Conservation (phyloP, 139 green algal species). For the Chlorella sp. region DNA sequence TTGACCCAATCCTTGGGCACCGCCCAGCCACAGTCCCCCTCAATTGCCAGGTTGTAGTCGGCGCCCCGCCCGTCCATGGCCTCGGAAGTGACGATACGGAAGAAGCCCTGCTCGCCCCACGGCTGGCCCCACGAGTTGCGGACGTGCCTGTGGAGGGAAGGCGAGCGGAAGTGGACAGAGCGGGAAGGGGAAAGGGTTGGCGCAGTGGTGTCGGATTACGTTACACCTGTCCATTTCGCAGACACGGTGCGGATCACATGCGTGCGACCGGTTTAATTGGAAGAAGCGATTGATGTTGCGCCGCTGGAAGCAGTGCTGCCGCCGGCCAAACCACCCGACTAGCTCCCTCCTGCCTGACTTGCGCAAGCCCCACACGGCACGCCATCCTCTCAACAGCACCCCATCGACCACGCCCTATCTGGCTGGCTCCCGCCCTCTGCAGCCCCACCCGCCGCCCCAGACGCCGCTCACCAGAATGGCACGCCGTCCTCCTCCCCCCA, state of each 20-base stretch:
- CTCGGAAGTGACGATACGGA: slow-evolving; percentile 75
- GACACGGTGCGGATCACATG: too few species aligned
- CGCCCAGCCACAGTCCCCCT: slow-evolving; percentile 77
- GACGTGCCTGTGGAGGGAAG: slow-evolving; percentile 28
- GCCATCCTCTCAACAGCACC: background rate
- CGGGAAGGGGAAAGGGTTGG: background rate
- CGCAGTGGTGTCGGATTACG: too few species aligned
- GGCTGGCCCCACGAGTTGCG: slow-evolving; percentile 79
- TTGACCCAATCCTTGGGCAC: slow-evolving; percentile 37
- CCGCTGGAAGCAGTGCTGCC: background rate
- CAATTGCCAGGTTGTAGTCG: slow-evolving; percentile 80
- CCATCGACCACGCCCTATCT: background rate
- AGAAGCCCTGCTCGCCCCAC: slow-evolving; percentile 74
- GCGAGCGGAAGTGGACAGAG: background rate
- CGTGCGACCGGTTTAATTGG: too few species aligned
- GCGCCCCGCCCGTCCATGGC: slow-evolving; percentile 59
- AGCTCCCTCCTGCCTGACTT: background rate
- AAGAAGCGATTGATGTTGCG: too few species aligned
- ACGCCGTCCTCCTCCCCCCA: slow-evolving; percentile 80
- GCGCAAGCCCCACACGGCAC: background rate
- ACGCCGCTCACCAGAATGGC: slow-evolving; percentile 69
- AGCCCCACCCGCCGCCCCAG: background rate
- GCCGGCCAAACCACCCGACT: background rate
- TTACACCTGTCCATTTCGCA: too few species aligned
- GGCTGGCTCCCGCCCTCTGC: too few species aligned